Conservation (phyloP, 441 rosid genomes). For the Populus hybrid region DNA sequence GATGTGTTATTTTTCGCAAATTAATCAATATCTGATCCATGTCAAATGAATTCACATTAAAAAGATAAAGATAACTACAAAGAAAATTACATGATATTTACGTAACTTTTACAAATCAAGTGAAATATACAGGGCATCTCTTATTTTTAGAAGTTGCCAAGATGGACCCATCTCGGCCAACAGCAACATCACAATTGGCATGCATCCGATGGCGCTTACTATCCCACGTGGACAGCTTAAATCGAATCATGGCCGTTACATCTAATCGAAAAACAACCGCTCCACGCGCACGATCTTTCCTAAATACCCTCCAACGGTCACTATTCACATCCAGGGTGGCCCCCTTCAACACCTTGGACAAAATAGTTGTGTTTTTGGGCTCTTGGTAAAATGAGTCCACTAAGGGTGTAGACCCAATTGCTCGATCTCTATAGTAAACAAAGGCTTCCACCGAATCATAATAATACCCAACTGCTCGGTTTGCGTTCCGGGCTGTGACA, state of each 20-base stretch:
- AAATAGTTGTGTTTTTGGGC: slow-evolving; percentile 52
- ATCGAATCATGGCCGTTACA: slow-evolving; percentile 47
- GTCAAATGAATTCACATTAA: neutral
- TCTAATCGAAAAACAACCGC: slow-evolving; percentile 59
- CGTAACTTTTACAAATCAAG: slow-evolving; percentile 22
- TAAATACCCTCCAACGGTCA: slow-evolving; percentile 61
- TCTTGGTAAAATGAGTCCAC: slow-evolving; percentile 54
- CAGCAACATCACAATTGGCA: slow-evolving; percentile 50
- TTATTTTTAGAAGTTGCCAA: slow-evolving; percentile 38
- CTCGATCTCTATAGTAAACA: slow-evolving; percentile 59
- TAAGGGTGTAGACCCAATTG: slow-evolving; percentile 48
- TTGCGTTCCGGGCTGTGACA: slow-evolving; percentile 60
- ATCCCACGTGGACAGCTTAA: slow-evolving; percentile 58
- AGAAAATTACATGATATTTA: neutral
- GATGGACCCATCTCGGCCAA: slow-evolving; percentile 59
- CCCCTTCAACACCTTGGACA: slow-evolving; percentile 39
- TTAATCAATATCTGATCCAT: neutral
- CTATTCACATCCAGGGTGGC: slow-evolving; percentile 55
- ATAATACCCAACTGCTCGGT: slow-evolving; percentile 57
- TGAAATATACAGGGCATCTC: slow-evolving; percentile 66
- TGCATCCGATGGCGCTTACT: slow-evolving; percentile 62
- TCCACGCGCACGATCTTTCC: slow-evolving; percentile 49
- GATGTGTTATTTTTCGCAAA: too few relatives aligned
- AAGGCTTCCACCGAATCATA: slow-evolving; percentile 48
- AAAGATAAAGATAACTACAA: neutral